These are phyloP conservation scores for Macrophomina phaseolina DNA, from an alignment of 2,329 filamentous ascomycete genomes.

Conservation along the genomic window DNA sequence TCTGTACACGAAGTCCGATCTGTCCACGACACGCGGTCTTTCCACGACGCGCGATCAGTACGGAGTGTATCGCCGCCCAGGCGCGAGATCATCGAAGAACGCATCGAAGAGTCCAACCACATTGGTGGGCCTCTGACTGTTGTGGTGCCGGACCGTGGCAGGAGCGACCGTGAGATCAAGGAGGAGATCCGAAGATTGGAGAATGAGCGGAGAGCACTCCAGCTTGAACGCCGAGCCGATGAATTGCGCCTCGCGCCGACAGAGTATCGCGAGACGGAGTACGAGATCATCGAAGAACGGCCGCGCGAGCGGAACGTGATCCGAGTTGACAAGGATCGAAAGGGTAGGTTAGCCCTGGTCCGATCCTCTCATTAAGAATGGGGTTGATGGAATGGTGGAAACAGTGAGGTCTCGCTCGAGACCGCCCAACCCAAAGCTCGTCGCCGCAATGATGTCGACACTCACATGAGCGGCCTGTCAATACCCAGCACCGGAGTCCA, in stretches of 20 bases:
- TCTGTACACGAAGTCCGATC: not conserved
- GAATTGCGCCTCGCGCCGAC: constrained; percentile 17
- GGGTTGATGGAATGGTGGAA: constrained; percentile 37
- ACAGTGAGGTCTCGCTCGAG: constrained; percentile 36
- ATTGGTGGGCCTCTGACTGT: constrained; percentile 55
- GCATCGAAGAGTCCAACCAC: constrained; percentile 53
- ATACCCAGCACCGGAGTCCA: not conserved
- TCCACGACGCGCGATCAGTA: constrained; percentile 41
- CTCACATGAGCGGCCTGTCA: constrained; percentile 39
- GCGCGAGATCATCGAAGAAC: constrained; percentile 43
- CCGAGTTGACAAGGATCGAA: constrained; percentile 85
- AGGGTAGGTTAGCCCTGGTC: constrained; percentile 93
- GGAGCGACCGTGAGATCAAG: constrained; percentile 68
- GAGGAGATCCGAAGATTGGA: constrained; percentile 76
- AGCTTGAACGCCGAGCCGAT: constrained; percentile 59
- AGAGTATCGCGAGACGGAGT: constrained; percentile 51
- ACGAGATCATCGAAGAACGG: constrained; percentile 68
- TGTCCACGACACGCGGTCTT: constrained; percentile 24
- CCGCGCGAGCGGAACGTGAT: constrained; percentile 61
- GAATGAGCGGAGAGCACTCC: constrained; percentile 64
- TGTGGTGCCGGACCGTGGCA: constrained; percentile 55
- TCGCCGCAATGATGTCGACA: constrained; percentile 52
- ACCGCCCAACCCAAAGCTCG: constrained; percentile 49
- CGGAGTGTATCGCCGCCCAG: constrained; percentile 39
- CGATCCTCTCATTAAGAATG: constrained; percentile 66